Base-by-base conservation (phyloP, 805 yeast species). In the Saturnispora diversa region DNA sequence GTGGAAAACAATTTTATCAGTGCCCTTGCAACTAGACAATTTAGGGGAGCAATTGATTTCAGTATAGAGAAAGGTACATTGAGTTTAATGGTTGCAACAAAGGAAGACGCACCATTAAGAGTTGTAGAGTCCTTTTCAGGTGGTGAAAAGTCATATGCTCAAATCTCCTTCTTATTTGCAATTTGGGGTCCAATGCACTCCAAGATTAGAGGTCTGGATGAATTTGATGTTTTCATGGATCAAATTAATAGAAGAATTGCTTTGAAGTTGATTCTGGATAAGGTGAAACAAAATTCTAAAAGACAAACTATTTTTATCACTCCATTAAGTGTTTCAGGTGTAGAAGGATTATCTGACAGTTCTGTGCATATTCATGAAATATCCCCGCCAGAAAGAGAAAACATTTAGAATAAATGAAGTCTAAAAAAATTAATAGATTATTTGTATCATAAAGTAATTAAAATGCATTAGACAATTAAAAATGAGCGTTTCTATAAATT, bases 151-250 rank as follows among this genome's bases (percentile, higher is more conserved):
- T 86, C 97, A 1, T 90, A 82, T 58, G 78, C 95, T 0, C 98
- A 94, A 58, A 79, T 90, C 47, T 84, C 97, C 0, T 69, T 92
- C 43, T 62, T 92, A 34, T 66, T 90, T 44, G 81, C 97, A 0
- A 82, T 94, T 22, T 92, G 99, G 99, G 77, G 77, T 48, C 80
- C 85, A 21, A 88, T 92, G 95, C 77, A 81, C 45, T 80, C 94
- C 0, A 75, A 84, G 42, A 73, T 92, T 15, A 74, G 94, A 44
- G 97, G 97, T 0, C 64, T 92, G 44, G 99, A 92, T 61, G 99
- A 92, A 60, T 92, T 84, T 58, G 99, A 92, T 62, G 98, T 92
- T 16, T 92, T 80, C 54, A 92, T 92, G 98, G 99, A 92, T 59
- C 85, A 86, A 36, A 84, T 86, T 13, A 87, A 88, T 56, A 72